phyloP scores from a whole-genome alignment of 169 alveolate genomes.

The Babesia caballi region DNA sequence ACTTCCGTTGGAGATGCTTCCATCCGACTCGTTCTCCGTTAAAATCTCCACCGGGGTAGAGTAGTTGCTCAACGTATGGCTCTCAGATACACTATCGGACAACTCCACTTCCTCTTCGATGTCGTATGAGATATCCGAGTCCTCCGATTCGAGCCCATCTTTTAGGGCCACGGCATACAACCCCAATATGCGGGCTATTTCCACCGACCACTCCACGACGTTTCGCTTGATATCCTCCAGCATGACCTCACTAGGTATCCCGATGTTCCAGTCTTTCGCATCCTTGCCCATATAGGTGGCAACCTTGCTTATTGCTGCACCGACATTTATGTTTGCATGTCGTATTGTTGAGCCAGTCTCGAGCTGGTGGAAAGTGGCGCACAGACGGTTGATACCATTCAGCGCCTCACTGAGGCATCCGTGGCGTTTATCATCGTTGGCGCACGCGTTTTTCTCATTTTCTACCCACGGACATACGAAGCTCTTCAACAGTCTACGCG shows the following conservation, averaged over 20 bases:
- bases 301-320: slow-evolving; percentile 7
- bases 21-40: background rate
- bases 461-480: background rate
- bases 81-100: background rate
- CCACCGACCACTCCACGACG: slow-evolving; percentile 38
- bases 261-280: slow-evolving; percentile 12
- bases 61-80: background rate
- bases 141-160: background rate
- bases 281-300: background rate
- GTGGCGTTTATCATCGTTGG: slow-evolving; percentile 1
- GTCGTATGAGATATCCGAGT: background rate
- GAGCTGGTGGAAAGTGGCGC: background rate
- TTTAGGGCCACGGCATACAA: background rate
- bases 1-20: background rate
- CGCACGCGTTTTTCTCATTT: background rate
- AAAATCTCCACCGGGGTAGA: background rate
- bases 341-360: background rate
- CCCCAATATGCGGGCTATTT: slow-evolving; percentile 26
- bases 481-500: background rate
- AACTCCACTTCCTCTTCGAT: background rate
- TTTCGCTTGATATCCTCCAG: slow-evolving; percentile 37
- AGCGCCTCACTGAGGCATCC: background rate
- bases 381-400: slow-evolving; percentile 2
- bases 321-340: slow-evolving; percentile 1
- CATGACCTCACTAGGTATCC: slow-evolving; percentile 26